Evolutionary conservation across 2,329 filamentous ascomycete genomes (phyloP).

Genomic region (Fusarium sublunatum): DNA sequence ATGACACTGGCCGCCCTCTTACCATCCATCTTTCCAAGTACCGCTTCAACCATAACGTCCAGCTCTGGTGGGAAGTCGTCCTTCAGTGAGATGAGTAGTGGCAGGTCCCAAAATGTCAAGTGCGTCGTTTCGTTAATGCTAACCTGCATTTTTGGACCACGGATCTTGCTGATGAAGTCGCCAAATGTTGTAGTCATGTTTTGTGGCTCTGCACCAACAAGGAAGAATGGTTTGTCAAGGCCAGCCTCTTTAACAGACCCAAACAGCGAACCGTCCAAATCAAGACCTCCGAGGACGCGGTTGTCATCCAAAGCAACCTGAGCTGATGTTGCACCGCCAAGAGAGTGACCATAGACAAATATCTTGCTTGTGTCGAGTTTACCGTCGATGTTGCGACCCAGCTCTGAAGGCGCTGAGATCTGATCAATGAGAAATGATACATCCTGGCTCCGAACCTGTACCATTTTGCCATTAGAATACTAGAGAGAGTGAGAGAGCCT

Average conservation of each 20-base stretch:
- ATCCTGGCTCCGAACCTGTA: slow-evolving; percentile 49
- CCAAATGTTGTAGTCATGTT: slow-evolving; percentile 6
- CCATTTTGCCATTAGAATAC: background rate
- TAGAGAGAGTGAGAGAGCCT: background rate
- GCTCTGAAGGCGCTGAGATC: slow-evolving; percentile 30
- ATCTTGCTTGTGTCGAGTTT: slow-evolving; percentile 39
- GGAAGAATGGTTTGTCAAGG: slow-evolving; percentile 37
- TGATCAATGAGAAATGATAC: slow-evolving; percentile 50
- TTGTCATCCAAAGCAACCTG: slow-evolving; percentile 45
- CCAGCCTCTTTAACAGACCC: slow-evolving; percentile 35
- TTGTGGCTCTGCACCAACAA: slow-evolving; percentile 6
- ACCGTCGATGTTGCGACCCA: slow-evolving; percentile 25
- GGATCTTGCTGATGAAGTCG: slow-evolving; percentile 14
- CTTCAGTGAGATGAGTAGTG: slow-evolving; percentile 26
- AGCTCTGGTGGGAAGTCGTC: slow-evolving; percentile 4
- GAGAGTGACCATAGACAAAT: slow-evolving; percentile 51
- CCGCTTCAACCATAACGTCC: background rate
- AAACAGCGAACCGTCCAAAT: slow-evolving; percentile 52
- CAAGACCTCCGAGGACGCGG: slow-evolving; percentile 50
- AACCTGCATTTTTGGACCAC: slow-evolving; percentile 14
- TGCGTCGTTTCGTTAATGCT: slow-evolving; percentile 14
- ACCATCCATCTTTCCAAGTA: no score
- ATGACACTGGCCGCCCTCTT: no score
- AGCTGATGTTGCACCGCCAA: slow-evolving; percentile 51
- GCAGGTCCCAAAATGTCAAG: slow-evolving; percentile 20